Evolutionary conservation across 495 filamentous ascomycete species (phyloP).

Genomic region (Aspergillus heteromorphus): DNA sequence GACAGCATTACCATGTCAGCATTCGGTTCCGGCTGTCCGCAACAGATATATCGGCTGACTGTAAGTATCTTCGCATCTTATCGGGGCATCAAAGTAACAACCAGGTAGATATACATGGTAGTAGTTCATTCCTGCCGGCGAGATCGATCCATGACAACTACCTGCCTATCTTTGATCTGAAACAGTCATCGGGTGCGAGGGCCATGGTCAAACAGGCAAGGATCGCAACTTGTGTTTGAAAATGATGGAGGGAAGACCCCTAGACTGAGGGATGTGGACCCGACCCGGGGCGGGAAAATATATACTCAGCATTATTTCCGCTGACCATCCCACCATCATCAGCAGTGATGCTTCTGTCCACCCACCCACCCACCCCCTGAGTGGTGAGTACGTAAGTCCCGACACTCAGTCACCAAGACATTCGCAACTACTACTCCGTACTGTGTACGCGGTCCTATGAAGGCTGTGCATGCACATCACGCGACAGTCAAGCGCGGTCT

Average conservation of each 20-base stretch:
- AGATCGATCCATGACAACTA: neutral
- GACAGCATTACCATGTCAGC: neutral
- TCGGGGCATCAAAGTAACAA: neutral
- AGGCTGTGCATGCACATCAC: neutral
- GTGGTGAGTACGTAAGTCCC: neutral
- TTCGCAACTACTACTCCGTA: neutral
- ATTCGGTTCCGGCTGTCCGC: too few relatives aligned
- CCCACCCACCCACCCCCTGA: neutral
- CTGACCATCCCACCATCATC: neutral
- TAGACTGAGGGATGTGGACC: neutral
- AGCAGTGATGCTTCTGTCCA: neutral
- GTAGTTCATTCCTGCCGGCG: neutral
- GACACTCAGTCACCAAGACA: neutral
- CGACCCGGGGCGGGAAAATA: neutral
- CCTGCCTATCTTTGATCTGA: neutral
- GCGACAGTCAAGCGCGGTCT: neutral
- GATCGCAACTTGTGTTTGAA: neutral
- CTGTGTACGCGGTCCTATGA: neutral
- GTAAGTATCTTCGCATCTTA: neutral
- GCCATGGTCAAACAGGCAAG: neutral
- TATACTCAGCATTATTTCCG: neutral
- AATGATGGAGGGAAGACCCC: neutral
- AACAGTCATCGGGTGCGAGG: neutral
- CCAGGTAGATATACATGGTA: neutral
- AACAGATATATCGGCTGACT: neutral